Evolutionary conservation across 1,284 basidiomycete species (phyloP), one percentile per base, ranked within the genome.

Genomic region (Cryptococcus amylolentus): DNA sequence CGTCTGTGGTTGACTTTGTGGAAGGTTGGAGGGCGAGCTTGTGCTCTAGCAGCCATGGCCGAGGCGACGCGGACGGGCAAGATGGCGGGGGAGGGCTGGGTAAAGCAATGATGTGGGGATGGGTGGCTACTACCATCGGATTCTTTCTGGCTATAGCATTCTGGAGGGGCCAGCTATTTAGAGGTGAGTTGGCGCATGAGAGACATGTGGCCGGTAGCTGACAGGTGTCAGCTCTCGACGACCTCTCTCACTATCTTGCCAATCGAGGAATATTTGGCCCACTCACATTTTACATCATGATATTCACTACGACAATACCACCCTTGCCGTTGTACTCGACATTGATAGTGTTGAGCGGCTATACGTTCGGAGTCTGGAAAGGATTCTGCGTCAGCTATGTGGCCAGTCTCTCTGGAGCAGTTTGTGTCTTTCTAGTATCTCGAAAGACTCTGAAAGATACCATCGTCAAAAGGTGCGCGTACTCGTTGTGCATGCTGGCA

Each of bases 301-400:
- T 77, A 49, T 73, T 75, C 54, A 61, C 76, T 41, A 77, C 76
- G 1, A 76, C 73, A 39, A 72, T 78, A 46, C 77, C 80, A 3
- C 80, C 80, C 0, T 57, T 81, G 20, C 80, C 80, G 6, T 75
- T 81, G 13, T 81, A 81, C 66, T 81, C 80, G 56, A 81, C 80
- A 1, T 67, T 81, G 44, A 80, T 81, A 65, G 76, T 81, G 41
- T 69, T 81, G 3, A 76, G 77, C 12, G 80, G 80, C 8, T 81
- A 80, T 64, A 77, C 79, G 0, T 81, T 81, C 57, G 80, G 80
- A 18, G 73, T 79, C 8, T 74, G 75, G 72, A 65, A 78, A 51
- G 80, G 80, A 16, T 81, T 81, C 55, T 58, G 81, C 50, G 76
- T 80, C 49, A 76, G 74, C 58, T 81, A 81, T 60, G 60, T 79